Evolutionary conservation across 169 alveolate species (phyloP).

Genomic region (Perkinsus chesapeaki): DNA sequence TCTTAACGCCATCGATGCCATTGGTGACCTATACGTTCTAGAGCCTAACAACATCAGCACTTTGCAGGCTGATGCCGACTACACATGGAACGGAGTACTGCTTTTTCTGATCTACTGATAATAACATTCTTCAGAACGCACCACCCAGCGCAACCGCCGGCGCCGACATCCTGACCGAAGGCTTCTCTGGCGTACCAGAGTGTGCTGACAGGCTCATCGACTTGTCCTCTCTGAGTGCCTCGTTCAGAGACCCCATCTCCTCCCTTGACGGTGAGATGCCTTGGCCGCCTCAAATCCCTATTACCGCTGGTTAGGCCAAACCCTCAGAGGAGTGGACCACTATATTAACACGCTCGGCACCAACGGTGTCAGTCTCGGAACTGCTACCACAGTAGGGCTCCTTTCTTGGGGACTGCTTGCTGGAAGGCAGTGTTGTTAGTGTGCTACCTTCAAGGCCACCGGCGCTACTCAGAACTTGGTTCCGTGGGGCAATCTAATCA

Average conservation of each 20-base stretch:
- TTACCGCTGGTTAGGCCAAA: background rate
- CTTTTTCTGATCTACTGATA: background rate
- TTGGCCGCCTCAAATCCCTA: background rate
- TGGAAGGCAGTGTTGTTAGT: background rate
- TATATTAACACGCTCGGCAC: background rate
- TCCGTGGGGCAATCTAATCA: background rate
- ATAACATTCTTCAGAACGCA: background rate
- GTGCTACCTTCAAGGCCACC: background rate
- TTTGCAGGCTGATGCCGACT: background rate
- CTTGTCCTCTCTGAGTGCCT: background rate
- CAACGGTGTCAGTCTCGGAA: background rate
- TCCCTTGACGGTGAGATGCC: background rate
- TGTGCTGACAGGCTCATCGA: background rate
- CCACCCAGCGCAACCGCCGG: background rate
- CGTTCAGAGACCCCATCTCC: background rate
- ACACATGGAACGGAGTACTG: background rate
- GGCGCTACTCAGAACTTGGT: background rate
- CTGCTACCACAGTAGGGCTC: background rate
- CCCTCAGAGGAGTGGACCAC: background rate
- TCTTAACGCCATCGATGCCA: background rate
- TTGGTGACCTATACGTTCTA: background rate
- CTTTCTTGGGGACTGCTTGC: background rate
- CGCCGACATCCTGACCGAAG: background rate
- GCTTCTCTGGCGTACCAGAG: background rate
- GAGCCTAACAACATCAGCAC: background rate